Conservation (phyloP, 2,329 filamentous ascomycete genomes). For the Colletotrichum tanaceti region DNA sequence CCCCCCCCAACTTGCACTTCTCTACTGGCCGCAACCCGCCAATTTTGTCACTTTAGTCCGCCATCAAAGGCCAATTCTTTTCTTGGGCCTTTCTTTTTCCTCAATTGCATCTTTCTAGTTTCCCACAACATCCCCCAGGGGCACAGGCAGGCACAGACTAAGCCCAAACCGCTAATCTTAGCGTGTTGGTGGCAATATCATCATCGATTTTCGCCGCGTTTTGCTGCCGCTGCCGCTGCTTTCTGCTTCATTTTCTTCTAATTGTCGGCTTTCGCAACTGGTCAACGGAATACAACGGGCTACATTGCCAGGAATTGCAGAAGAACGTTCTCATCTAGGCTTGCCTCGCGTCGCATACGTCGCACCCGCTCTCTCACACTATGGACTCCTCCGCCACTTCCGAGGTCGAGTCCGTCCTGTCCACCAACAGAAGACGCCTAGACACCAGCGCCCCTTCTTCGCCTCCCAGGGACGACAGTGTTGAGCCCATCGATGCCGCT, state of each 20-base stretch:
- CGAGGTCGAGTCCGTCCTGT: slow-evolving; percentile 48
- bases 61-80: not conserved
- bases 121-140: too few species aligned
- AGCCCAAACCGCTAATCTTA: not conserved
- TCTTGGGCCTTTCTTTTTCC: not conserved
- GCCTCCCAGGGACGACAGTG: slow-evolving; percentile 47
- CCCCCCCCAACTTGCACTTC: not conserved
- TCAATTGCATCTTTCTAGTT: not conserved
- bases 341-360: too few species aligned
- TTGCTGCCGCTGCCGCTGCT: not conserved
- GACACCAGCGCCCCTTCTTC: slow-evolving; percentile 54
- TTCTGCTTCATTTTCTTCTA: not conserved
- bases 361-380: not conserved
- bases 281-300: not conserved
- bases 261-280: not conserved
- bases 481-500: slow-evolving; percentile 41
- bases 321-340: not conserved
- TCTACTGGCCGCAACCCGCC: not conserved
- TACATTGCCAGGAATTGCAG: not conserved
- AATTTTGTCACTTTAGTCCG: not conserved
- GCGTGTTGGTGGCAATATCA: slow-evolving; percentile 20
- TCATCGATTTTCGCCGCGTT: slow-evolving; percentile 25
- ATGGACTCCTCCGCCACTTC: slow-evolving; percentile 50
- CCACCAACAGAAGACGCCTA: slow-evolving; percentile 44
- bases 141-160: slow-evolving; percentile 11